These are phyloP conservation scores for Phlyctochytrium planicorne DNA, from an alignment of 192 early-diverging fungal species.

Conservation along the genomic window DNA sequence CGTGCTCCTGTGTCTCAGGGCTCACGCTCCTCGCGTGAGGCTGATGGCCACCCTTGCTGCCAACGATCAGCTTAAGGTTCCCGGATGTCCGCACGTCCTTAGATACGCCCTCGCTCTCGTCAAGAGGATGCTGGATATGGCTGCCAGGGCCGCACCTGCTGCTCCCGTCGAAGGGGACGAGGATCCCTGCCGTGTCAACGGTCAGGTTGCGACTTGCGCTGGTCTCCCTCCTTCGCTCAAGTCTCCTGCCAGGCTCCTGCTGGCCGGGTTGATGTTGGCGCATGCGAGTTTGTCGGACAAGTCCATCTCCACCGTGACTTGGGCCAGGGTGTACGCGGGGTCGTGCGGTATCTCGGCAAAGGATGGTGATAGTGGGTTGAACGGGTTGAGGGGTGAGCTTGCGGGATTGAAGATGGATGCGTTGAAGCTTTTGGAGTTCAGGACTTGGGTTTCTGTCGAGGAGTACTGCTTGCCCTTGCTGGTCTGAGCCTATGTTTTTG, in stretches of 20 bases:
- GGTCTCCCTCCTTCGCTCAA: not conserved
- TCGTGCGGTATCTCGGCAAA: not conserved
- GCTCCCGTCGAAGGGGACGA: not conserved
- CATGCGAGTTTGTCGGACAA: constrained; percentile 4
- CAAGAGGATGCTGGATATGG: not conserved
- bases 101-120: not conserved
- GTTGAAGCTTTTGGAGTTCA: constrained; percentile 6
- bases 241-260: not conserved
- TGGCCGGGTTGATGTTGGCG: constrained; percentile 7
- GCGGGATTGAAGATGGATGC: constrained; percentile 8
- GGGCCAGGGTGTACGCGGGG: constrained; percentile 5
- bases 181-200: not conserved
- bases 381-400: not conserved
- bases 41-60: not conserved
- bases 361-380: no score
- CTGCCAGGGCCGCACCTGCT: not conserved
- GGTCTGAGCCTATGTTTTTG: no score
- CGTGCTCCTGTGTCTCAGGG: no score
- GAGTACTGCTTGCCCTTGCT: not conserved
- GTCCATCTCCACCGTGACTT: not conserved
- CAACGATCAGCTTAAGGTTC: not conserved
- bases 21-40: not conserved
- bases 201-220: not conserved
- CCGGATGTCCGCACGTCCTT: not conserved
- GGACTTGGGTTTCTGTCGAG: not conserved